Evolutionary conservation across 2,329 filamentous ascomycete genomes (phyloP).

Genomic region (Colletotrichum cereale): DNA sequence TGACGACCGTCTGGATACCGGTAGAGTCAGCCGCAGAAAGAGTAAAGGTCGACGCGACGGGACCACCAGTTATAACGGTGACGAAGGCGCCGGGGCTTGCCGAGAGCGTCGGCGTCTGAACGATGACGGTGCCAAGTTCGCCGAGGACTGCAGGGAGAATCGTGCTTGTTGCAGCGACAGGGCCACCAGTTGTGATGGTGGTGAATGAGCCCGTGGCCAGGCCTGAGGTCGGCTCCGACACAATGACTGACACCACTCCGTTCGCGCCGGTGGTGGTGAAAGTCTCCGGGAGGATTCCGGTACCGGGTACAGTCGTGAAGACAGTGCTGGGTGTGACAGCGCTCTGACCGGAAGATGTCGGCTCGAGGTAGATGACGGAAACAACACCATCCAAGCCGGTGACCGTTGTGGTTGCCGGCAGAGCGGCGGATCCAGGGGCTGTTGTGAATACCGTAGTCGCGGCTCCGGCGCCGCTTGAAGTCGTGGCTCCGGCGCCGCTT

Average conservation of each 20-base stretch:
- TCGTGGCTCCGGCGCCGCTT: too few relatives aligned
- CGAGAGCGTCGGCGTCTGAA: conserved; percentile 31
- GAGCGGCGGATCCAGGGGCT: neutral
- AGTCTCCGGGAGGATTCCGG: conserved; percentile 1
- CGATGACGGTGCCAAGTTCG: conserved; percentile 28
- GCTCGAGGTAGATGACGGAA: conserved; percentile 13
- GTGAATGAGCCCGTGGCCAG: conserved; percentile 9
- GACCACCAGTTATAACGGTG: conserved; percentile 3
- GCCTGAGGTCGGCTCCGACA: conserved; percentile 19
- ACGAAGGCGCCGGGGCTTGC: neutral
- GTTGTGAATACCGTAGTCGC: conserved; percentile 3
- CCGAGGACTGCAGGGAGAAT: conserved; percentile 14
- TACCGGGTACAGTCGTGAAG: conserved; percentile 21
- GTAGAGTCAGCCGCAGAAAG: neutral
- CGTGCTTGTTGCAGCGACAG: conserved; percentile 15
- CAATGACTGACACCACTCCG: conserved; percentile 19
- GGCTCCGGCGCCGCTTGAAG: neutral
- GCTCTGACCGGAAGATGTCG: neutral
- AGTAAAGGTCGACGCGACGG: neutral
- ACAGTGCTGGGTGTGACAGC: neutral
- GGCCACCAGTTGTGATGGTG: conserved; percentile 24
- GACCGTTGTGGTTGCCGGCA: neutral
- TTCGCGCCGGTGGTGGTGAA: neutral
- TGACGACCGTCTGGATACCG: conserved; percentile 14
- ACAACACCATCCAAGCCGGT: conserved; percentile 1